A percentile compares a stretch with the other conserved stretches of the same genome.
phyloP scores from a whole-genome alignment of 2,329 filamentous ascomycete genomes.

The Acephala macrosclerotiorum region DNA sequence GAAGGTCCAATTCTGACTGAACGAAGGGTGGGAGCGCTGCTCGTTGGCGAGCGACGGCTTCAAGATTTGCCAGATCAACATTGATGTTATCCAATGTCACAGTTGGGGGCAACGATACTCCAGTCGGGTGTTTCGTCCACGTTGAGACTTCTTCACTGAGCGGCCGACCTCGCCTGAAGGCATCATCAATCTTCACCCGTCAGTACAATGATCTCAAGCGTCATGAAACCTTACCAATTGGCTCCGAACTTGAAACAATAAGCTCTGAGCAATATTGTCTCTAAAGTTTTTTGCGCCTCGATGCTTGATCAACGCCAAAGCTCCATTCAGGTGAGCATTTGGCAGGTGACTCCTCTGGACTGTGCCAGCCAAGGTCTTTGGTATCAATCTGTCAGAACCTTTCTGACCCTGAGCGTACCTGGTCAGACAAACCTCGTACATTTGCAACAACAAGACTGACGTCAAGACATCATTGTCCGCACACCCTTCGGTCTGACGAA shows the following conservation, averaged over 20 bases:
- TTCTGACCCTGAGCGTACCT: background rate
- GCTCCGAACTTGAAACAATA: constrained; percentile 16
- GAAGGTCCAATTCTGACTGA: background rate
- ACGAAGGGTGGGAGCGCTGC: background rate
- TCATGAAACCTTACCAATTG: constrained; percentile 16
- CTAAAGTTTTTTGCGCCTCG: constrained; percentile 16
- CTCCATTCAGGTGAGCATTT: constrained; percentile 21
- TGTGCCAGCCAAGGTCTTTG: constrained; percentile 8
- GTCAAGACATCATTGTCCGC: constrained; percentile 20
- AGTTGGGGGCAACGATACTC: background rate
- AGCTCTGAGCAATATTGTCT: constrained; percentile 5
- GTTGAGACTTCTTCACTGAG: constrained; percentile 6
- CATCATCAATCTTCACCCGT: constrained; percentile 17
- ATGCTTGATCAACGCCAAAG: constrained; percentile 24
- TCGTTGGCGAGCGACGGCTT: constrained; percentile 4
- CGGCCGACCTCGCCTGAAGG: background rate
- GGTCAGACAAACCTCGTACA: constrained; percentile 19
- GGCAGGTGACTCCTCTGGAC: constrained; percentile 3
- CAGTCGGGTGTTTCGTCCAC: constrained; percentile 5
- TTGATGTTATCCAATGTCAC: constrained; percentile 18
- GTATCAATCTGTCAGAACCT: background rate
- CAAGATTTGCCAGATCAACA: constrained; percentile 20
- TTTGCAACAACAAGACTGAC: constrained; percentile 20
- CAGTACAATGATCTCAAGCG: background rate
- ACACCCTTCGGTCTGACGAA: constrained; percentile 7